These are phyloP conservation scores for Xerocomus potaroensis DNA, from an alignment of 768 basidiomycete species.

Conservation along the genomic window DNA sequence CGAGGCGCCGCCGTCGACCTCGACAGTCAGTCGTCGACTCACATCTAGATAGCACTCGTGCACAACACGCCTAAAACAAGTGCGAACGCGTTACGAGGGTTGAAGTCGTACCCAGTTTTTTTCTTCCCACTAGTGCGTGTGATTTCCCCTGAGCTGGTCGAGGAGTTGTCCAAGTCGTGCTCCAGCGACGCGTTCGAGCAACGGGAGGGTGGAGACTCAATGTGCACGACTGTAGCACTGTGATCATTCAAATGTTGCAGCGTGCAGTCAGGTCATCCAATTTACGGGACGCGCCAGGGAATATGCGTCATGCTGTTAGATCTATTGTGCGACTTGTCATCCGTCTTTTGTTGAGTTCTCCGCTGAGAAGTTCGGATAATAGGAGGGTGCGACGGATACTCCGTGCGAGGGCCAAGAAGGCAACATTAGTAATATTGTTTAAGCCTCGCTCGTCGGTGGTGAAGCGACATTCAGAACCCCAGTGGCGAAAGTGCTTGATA, in stretches of 20 bases:
- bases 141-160: slow-evolving; percentile 80
- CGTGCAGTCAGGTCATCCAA: slow-evolving; percentile 58
- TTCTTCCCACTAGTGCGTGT: slow-evolving; percentile 60
- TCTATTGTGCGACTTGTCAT: slow-evolving; percentile 61
- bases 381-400: slow-evolving; percentile 77
- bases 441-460: slow-evolving; percentile 82
- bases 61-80: slow-evolving; percentile 91
- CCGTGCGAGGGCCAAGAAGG: slow-evolving; percentile 88
- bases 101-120: not conserved
- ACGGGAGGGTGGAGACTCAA: slow-evolving; percentile 85
- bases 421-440: slow-evolving; percentile 81
- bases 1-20: slow-evolving; percentile 76
- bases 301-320: slow-evolving; percentile 86
- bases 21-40: slow-evolving; percentile 87
- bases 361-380: slow-evolving; percentile 8
- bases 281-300: slow-evolving; percentile 67
- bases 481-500: slow-evolving; percentile 86
- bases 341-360: not conserved
- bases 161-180: slow-evolving; percentile 71
- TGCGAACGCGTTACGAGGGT: slow-evolving; percentile 26
- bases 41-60: slow-evolving; percentile 98
- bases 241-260: slow-evolving; percentile 78
- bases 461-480: slow-evolving; percentile 82
- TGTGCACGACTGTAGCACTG: slow-evolving; percentile 79
- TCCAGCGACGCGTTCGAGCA: slow-evolving; percentile 80